A percentile compares a stretch with the other conserved stretches of the same genome.
Evolutionary conservation across 1,139 yeast species (phyloP).

Genomic region (Candida neerlandica): DNA sequence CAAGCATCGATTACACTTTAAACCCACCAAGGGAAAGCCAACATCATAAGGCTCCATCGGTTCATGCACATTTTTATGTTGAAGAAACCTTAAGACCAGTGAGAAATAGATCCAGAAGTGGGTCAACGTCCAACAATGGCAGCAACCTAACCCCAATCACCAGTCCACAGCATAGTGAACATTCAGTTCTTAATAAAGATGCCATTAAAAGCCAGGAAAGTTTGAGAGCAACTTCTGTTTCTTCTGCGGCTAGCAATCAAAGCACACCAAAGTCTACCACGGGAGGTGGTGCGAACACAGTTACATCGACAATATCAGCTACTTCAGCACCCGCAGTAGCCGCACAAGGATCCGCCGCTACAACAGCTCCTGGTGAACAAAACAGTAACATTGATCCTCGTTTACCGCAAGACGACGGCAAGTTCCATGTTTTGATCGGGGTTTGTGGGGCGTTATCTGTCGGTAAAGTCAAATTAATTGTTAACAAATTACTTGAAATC

Average conservation of each 20-base stretch:
- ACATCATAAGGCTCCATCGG: constrained; percentile 61
- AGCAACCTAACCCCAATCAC: constrained; percentile 2
- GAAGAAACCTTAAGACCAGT: constrained; percentile 67
- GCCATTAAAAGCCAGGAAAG: constrained; percentile 14
- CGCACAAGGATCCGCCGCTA: constrained; percentile 7
- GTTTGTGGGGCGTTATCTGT: constrained; percentile 90
- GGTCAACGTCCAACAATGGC: constrained; percentile 24
- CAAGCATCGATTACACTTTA: constrained; percentile 30
- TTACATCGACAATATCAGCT: constrained; percentile 6
- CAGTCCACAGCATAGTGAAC: constrained; percentile 5
- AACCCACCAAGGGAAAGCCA: constrained; percentile 34
- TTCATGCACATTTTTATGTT: constrained; percentile 80
- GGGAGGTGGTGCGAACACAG: constrained; percentile 8
- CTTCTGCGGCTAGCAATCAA: constrained; percentile 10
- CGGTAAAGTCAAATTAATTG: constrained; percentile 71
- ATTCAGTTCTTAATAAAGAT: constrained; percentile 5
- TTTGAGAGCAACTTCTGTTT: constrained; percentile 8
- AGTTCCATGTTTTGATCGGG: constrained; percentile 81
- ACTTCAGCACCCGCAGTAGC: constrained; percentile 11
- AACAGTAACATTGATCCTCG: constrained; percentile 71
- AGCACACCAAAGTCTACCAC: constrained; percentile 18
- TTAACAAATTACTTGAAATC: constrained; percentile 74
- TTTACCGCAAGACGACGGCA: constrained; percentile 89
- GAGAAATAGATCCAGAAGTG: constrained; percentile 42
- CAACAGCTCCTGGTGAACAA: constrained; percentile 37